phyloP scores from a whole-genome alignment of 2,329 filamentous ascomycete species.

The Neonectria neomacrospora region DNA sequence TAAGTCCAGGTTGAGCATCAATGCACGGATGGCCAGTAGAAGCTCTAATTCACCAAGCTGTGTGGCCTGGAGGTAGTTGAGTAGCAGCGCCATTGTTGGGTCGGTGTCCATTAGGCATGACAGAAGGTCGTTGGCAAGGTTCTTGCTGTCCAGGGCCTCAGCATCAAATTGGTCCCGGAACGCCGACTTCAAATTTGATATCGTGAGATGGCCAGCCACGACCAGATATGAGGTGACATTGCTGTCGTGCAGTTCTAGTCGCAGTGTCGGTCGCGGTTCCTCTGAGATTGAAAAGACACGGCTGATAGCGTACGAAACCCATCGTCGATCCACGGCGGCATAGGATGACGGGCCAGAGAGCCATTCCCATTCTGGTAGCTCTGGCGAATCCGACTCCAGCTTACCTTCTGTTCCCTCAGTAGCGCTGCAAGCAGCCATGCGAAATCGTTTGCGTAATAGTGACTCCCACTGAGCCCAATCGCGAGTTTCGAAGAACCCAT shows the following conservation, averaged over 20 bases:
- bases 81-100: constrained; percentile 73
- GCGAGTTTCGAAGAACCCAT: constrained; percentile 58
- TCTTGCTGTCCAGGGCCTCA: constrained; percentile 57
- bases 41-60: constrained; percentile 74
- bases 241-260: constrained; percentile 59
- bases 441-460: constrained; percentile 61
- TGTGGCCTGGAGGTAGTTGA: constrained; percentile 72
- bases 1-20: constrained; percentile 77
- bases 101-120: constrained; percentile 72
- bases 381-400: constrained; percentile 38
- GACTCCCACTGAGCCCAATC: constrained; percentile 63
- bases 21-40: constrained; percentile 70
- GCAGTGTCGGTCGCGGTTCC: constrained; percentile 47
- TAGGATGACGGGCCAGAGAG: constrained; percentile 57
- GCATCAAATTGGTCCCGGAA: constrained; percentile 61
- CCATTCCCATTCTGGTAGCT: constrained; percentile 63
- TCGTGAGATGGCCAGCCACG: constrained; percentile 68
- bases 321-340: constrained; percentile 70
- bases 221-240: constrained; percentile 69
- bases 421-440: constrained; percentile 50
- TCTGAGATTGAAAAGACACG: constrained; percentile 69
- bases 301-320: constrained; percentile 72
- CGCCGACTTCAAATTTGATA: constrained; percentile 68
- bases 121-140: constrained; percentile 70
- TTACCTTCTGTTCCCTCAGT: constrained; percentile 36